Base-by-base conservation (phyloP, 2,329 filamentous ascomycete genomes). In the Phialocephala sp. region DNA sequence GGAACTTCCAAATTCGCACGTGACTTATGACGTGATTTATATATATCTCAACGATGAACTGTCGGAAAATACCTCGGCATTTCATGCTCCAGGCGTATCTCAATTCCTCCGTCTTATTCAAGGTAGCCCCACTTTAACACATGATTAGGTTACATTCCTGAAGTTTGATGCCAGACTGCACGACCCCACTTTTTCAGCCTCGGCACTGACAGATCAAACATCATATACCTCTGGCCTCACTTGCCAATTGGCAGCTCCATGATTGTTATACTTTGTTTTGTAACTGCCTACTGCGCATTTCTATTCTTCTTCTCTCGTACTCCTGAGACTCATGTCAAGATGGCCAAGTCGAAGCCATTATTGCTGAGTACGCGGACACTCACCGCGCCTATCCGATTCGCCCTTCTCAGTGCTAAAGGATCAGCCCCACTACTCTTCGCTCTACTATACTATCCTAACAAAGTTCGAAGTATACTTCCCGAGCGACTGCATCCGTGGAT, bases 361-460 rank as follows among this genome's bases (percentile, higher is more conserved):
- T 54, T 62, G n/a, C 20, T 60, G 14, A 50, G 45, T 24, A 50
- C 45, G 45, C 39, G 50, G 32, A 18, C 66, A 35, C 60, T 68
- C 35, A 59, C 63, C 2, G 57, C 65, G 0, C 66, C 65, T 12
- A 14, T 65, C n/a, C 55, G 60, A n/a, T 36, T 66, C 12, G 59
- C 63, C 27, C 62, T 71, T 24, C 54, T 67, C 55, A 65, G 72
- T 45, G 65, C 72, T 32, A 55, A 65, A 24, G 32, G 71, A 57
- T 68, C 72, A 35, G 71, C 61, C 5, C 65, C 69, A 1, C 64
- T 75, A 14, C 68, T 76, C 6, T 32, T 69, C 12, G 68, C 69
- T 2, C 54, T 73, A 5, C 43, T 72, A 20, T 75, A 72, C 58
- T 73, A 69, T 37, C 72, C 73, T 14, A 56, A 70, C 8, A 71